Evolutionary conservation across 768 basidiomycete species (phyloP), one percentile per base, ranked within the genome.

Genomic region (Clathrus columnatus): DNA sequence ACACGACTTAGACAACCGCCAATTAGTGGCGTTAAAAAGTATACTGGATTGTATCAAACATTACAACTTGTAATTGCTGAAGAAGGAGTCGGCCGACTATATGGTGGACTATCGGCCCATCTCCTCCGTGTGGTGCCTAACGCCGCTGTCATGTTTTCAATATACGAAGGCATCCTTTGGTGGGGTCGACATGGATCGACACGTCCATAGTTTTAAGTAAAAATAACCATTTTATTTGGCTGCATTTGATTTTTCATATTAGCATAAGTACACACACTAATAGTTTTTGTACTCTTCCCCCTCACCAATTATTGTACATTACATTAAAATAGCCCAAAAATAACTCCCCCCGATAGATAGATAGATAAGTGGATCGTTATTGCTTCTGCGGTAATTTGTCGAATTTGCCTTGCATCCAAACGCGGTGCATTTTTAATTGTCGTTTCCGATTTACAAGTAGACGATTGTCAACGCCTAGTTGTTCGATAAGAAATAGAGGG

Each of bases 41-140:
- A 99, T 71, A 84, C 82, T 0, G 91, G 91, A 20, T 78, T 99
- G 20, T 56, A 74, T 54, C 95, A 96, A 65, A 95, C 94, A 0
- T 70, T 98, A 30, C 80, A 78, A 20, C 78, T 93, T 5, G 83
- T 99, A 57, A 77, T 95, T 41, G 81, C 80, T 3, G 96, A 99
- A 67, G 96, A 99, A 66, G 96, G 93, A 23, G 82, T 81, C 1
- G 76, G 82, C 42, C 82, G 87, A 4, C 67, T 98, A 18, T 98
- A 99, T 63, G 87, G 91, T 29, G 96, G 96, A 8, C 79, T 99
- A 54, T 87, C 85, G 52, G 93, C 96, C 0, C 96, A 98, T 67
- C 76, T 99, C 56, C 86, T 99, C 81, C 85, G 96, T 49, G 93
- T 97, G 56, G 90, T 99, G 3, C 95, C 95, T 6, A 99, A 99